Base-by-base conservation (phyloP, 352 stramenopile species). In the Phytopythium boreale region DNA sequence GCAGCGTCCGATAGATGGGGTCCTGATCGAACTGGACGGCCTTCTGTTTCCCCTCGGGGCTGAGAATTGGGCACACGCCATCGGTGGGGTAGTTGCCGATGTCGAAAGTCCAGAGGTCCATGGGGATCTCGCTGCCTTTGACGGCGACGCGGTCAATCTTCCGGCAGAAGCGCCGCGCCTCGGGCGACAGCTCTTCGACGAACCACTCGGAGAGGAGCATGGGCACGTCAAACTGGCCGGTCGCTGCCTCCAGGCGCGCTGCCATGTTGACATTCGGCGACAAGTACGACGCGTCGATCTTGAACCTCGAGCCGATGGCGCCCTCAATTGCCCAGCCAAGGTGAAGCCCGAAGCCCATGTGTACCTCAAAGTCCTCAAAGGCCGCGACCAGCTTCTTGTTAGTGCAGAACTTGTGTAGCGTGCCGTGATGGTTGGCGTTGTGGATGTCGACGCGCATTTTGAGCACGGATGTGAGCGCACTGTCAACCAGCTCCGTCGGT, bases 241-340 rank as follows among this genome's bases (percentile, higher is more conserved):
- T 98, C 19, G 96, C 96, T 53, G 93, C 96, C 75, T 98, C 97
- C 61, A 99, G 89, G 53, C 97, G 87, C 19, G 92, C 94, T 4
- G 97, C 95, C 95, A 99, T 98, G 76, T 99, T 99, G 14, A 99
- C 97, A 70, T 99, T 96, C 7, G 97, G 96, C 4, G 93, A 98
- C 2, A 99, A 73, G 64, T 99, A 99, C 1, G 96, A 99, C 31
- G 97, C 97, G 77, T 99, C 97, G 55, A 99, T 98, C 74, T 99
- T 99, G 82, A 98, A 98, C 31, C 93, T 74, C 20, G 92, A 98
- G 29, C 97, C 97, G 60, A 99, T 98, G 1, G 97, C 96, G 27
- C 97, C 97, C 80, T 99, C 97, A 46, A 99, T 99, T 0, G 97
- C 97, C 97, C 97, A 99, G 17, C 97, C 97, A 20, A 98, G 91